Evolutionary conservation across 2,329 filamentous ascomycete genomes (phyloP).

Genomic region (Ophiostoma sp.): DNA sequence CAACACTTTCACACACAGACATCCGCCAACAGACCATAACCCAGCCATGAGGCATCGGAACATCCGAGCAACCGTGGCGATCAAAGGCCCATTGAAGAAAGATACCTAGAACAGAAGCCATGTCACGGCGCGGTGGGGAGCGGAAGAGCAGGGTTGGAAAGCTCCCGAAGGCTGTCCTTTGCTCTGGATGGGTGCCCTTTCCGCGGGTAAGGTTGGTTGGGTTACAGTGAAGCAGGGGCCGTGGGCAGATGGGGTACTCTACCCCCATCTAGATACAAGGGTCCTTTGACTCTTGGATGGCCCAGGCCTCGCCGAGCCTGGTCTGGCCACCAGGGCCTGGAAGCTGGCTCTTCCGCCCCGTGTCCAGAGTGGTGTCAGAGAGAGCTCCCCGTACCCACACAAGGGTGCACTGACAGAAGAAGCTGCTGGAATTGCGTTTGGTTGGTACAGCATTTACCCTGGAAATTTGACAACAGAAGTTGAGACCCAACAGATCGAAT

Average conservation of each 20-base stretch:
- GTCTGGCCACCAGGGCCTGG: not conserved
- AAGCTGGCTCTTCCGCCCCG: not conserved
- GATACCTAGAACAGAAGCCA: not conserved
- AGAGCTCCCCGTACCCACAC: not conserved
- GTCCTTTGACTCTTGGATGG: not conserved
- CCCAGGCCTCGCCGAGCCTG: not conserved
- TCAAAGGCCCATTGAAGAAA: not conserved
- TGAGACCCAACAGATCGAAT: not conserved
- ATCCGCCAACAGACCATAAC: not conserved
- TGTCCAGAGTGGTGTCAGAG: not conserved
- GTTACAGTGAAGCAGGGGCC: constrained; percentile 12
- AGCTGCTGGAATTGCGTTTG: not conserved
- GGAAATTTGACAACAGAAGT: not conserved
- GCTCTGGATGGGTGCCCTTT: not conserved
- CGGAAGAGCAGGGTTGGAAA: constrained; percentile 5
- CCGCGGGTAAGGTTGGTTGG: not conserved
- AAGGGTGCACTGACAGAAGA: not conserved
- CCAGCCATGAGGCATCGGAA: not conserved
- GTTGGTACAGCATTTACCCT: not conserved
- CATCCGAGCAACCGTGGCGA: not conserved
- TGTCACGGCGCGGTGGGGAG: not conserved
- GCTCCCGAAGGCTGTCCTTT: not conserved
- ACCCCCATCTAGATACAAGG: not conserved
- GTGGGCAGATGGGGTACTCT: not conserved
- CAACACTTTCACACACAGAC: not conserved